phyloP scores from a whole-genome alignment of 345 rosid genomes.

The Salix caprea region DNA sequence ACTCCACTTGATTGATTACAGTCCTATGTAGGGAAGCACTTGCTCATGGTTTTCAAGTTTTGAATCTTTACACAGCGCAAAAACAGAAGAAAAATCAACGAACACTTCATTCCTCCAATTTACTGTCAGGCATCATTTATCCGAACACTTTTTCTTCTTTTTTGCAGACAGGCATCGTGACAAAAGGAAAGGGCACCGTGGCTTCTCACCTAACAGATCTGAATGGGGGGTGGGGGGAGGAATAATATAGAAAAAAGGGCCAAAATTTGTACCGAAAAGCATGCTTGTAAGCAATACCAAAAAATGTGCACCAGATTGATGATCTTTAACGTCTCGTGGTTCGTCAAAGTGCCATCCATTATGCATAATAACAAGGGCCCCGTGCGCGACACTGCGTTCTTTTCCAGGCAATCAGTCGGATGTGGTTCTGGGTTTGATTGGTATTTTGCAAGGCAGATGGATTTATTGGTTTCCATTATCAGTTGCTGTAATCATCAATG shows the following conservation, averaged over 20 bases:
- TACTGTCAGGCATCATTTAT: no score
- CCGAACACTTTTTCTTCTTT: no score
- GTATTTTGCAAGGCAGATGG: slow-evolving; percentile 10
- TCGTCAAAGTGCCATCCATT: slow-evolving; percentile 29
- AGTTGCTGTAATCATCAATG: slow-evolving; percentile 16
- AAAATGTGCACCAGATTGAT: slow-evolving; percentile 20
- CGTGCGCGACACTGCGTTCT: neutral
- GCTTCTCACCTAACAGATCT: slow-evolving; percentile 30
- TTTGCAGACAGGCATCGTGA: slow-evolving; percentile 17
- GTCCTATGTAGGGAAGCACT: no score
- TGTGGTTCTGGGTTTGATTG: neutral
- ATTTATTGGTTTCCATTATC: neutral
- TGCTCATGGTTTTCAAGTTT: no score
- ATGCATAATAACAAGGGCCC: slow-evolving; percentile 32
- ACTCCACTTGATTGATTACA: no score
- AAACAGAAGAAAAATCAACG: no score
- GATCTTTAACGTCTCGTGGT: slow-evolving; percentile 25
- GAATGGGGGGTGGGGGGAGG: neutral
- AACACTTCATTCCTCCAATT: no score
- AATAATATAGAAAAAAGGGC: slow-evolving; percentile 8
- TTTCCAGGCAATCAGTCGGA: neutral
- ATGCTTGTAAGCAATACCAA: slow-evolving; percentile 17
- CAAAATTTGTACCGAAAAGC: slow-evolving; percentile 27
- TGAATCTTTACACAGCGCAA: no score
- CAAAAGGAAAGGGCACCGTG: slow-evolving; percentile 11